Percentiles rank a stretch among this genome's conserved stretches.
Evolutionary conservation across 129 eudicot genomes (phyloP).

Genomic region (Ambrosia trifida): DNA sequence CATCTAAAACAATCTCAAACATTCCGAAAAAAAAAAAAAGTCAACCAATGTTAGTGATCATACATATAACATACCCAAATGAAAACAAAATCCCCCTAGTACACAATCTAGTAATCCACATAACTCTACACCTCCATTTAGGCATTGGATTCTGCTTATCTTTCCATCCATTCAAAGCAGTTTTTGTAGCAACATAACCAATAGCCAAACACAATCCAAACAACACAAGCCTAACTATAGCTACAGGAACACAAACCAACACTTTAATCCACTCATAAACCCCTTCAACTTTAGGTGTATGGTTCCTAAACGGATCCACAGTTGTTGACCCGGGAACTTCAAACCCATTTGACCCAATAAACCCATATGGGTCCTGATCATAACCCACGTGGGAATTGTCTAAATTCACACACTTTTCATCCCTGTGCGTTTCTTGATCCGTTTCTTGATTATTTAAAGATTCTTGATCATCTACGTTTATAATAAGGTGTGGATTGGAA

Average conservation of each 20-base stretch:
- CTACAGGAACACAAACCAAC: conserved; percentile 63
- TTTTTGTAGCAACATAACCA: conserved; percentile 72
- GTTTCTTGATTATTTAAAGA: conserved; percentile 19
- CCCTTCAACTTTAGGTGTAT: conserved; percentile 62
- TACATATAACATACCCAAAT: conserved; percentile 59
- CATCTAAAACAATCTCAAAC: neutral
- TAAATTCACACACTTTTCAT: conserved; percentile 19
- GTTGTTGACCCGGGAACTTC: conserved; percentile 55
- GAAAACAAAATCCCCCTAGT: conserved; percentile 81
- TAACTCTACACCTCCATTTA: conserved; percentile 76
- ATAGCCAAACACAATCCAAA: conserved; percentile 62
- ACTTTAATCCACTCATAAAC: conserved; percentile 86
- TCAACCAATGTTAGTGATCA: neutral
- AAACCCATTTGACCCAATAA: conserved; percentile 63
- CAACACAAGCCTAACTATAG: conserved; percentile 51
- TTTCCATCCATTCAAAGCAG: conserved; percentile 84
- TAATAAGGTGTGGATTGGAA: neutral
- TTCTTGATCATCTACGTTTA: conserved; percentile 18
- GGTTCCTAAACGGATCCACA: conserved; percentile 83
- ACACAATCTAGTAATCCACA: conserved; percentile 83
- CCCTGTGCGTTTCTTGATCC: conserved; percentile 17
- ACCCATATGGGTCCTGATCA: conserved; percentile 54
- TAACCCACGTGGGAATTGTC: conserved; percentile 31
- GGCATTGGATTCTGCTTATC: conserved; percentile 89
- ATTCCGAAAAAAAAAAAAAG: neutral